Conservation (phyloP, 2,329 filamentous ascomycete genomes). For the Ceratocystis harringtonii region DNA sequence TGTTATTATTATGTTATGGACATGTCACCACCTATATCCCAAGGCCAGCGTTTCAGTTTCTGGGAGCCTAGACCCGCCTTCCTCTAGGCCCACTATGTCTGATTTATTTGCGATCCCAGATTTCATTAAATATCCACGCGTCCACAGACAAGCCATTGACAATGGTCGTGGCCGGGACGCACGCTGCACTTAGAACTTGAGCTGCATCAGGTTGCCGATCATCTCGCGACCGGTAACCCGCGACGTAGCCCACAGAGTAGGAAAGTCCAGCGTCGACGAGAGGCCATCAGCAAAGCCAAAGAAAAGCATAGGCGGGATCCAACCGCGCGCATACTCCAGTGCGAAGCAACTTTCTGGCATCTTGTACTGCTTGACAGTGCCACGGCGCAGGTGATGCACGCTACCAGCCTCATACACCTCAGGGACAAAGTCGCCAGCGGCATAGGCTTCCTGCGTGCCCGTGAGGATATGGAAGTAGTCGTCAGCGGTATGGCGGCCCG, state of each 20-base stretch:
- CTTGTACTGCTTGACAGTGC: conserved; percentile 66
- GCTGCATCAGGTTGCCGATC: conserved; percentile 52
- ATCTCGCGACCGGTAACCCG: conserved; percentile 62
- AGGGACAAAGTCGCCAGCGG: conserved; percentile 48
- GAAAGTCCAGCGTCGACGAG: conserved; percentile 66
- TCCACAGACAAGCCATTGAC: neutral
- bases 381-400: conserved; percentile 58
- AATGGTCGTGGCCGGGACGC: neutral
- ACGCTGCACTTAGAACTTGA: conserved; percentile 45
- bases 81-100: neutral
- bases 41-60: too few relatives aligned
- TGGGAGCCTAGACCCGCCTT: neutral
- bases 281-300: conserved; percentile 78
- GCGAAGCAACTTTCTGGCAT: conserved; percentile 67
- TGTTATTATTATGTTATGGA: neutral
- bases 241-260: conserved; percentile 69
- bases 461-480: conserved; percentile 88
- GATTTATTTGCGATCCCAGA: neutral
- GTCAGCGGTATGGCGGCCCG: conserved; percentile 76
- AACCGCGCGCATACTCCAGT: conserved; percentile 70
- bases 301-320: conserved; percentile 85
- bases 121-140: neutral
- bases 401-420: conserved; percentile 55
- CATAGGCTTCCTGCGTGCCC: conserved; percentile 63
- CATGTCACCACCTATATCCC: neutral